Percentiles rank a stretch among this genome's conserved stretches.
These are phyloP conservation scores for Teunomyces cretensis DNA, from an alignment of 805 yeast genomes.

Conservation along the genomic window DNA sequence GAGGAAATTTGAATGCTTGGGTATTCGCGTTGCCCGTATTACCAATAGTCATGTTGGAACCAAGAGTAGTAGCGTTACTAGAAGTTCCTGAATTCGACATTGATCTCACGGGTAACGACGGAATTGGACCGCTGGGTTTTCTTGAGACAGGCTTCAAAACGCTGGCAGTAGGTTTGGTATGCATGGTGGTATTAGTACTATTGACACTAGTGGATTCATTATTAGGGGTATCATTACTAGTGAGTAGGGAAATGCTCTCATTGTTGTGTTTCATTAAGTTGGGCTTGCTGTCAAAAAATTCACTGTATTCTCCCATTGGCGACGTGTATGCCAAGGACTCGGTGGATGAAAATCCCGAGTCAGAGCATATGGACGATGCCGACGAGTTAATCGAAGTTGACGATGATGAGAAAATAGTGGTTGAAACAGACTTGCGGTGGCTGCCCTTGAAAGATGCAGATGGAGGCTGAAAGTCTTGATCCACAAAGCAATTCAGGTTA, in stretches of 20 bases:
- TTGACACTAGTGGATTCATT: conserved; percentile 1
- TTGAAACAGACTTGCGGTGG: conserved; percentile 17
- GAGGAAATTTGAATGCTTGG: conserved; percentile 14
- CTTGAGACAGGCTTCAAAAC: conserved; percentile 9
- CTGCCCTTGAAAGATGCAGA: conserved; percentile 20
- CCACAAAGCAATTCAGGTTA: conserved; percentile 5
- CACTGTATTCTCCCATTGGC: conserved; percentile 24
- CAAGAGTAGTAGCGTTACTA: not conserved
- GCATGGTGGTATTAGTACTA: conserved; percentile 3
- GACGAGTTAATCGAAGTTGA: conserved; percentile 30
- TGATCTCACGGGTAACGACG: conserved; percentile 2
- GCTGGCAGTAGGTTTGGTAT: conserved; percentile 2
- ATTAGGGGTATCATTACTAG: not conserved
- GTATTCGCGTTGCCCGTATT: not conserved
- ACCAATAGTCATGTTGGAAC: not conserved
- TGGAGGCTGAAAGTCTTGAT: conserved; percentile 30
- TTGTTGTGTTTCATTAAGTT: conserved; percentile 4
- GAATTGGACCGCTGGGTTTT: conserved; percentile 10
- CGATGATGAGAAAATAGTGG: conserved; percentile 18
- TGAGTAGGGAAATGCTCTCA: not conserved
- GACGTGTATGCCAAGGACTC: conserved; percentile 28
- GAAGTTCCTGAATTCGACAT: not conserved
- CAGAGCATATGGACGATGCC: conserved; percentile 27
- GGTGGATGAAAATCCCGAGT: conserved; percentile 26
- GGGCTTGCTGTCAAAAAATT: conserved; percentile 21